phyloP scores from a whole-genome alignment of 179 eudicot species.

The Spinacia oleracea region DNA sequence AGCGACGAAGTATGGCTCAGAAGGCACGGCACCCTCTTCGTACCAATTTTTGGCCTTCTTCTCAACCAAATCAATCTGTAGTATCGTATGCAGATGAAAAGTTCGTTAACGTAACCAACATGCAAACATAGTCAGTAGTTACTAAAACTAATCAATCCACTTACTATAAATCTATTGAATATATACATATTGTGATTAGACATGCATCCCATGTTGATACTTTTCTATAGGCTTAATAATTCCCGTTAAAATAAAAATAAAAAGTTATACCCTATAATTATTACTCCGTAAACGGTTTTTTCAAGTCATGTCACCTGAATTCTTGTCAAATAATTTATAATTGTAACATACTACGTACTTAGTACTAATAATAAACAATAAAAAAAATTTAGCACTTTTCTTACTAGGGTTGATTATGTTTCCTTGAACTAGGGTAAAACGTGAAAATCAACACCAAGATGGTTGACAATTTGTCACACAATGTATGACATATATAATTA shows the following conservation, averaged over 20 bases:
- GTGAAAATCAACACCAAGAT: background rate
- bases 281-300: background rate
- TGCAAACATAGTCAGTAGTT: background rate
- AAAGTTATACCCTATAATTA: background rate
- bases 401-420: background rate
- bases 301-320: background rate
- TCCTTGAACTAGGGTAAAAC: background rate
- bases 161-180: background rate
- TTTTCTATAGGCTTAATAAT: background rate
- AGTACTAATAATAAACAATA: no score
- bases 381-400: background rate
- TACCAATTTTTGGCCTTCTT: constrained; percentile 78
- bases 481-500: background rate
- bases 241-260: no score
- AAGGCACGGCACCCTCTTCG: constrained; percentile 77
- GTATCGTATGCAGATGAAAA: background rate
- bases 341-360: no score
- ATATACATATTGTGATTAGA: background rate
- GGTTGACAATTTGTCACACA: background rate
- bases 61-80: constrained; percentile 73
- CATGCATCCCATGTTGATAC: background rate
- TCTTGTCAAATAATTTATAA: no score
- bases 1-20: constrained; percentile 86
- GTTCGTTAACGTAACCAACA: background rate
- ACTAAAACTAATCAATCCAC: background rate